Conservation (phyloP, 2,329 filamentous ascomycete genomes). For the Alternaria sp. region DNA sequence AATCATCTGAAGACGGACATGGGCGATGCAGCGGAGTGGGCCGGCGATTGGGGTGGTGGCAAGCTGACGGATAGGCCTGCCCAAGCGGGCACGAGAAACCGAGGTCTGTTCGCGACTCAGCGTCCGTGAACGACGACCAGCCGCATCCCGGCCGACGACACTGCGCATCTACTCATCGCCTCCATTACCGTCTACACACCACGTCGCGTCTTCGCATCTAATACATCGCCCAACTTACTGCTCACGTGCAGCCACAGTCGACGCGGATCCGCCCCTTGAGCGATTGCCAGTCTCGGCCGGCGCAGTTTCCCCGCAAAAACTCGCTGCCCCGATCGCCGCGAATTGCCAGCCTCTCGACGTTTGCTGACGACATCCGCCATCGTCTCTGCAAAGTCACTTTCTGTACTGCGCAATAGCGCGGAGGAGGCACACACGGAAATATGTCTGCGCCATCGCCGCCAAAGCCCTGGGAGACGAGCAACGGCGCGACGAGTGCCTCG, state of each 20-base stretch:
- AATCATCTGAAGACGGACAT: neutral
- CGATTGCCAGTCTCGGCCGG: constrained; percentile 1
- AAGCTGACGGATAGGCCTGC: constrained; percentile 25
- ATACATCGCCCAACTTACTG: neutral
- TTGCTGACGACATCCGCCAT: constrained; percentile 13
- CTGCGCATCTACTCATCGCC: neutral
- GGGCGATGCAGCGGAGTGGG: neutral
- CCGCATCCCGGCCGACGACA: constrained; percentile 22
- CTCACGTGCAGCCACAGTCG: neutral
- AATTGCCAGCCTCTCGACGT: constrained; percentile 9
- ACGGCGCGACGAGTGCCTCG: constrained; percentile 58
- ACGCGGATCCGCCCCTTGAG: constrained; percentile 20
- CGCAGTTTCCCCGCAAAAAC: constrained; percentile 16
- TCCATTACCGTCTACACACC: neutral
- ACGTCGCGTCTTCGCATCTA: neutral
- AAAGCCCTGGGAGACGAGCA: constrained; percentile 93
- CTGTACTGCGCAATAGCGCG: constrained; percentile 24
- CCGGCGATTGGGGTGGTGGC: neutral
- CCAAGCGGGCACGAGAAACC: constrained; percentile 28
- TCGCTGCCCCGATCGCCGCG: constrained; percentile 8
- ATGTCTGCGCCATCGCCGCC: constrained; percentile 79
- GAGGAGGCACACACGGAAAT: constrained; percentile 30
- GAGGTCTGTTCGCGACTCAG: constrained; percentile 28
- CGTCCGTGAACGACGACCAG: constrained; percentile 20
- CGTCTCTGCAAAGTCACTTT: constrained; percentile 1